Evolutionary conservation across 306 rosid genomes (phyloP), one percentile per base, ranked within the genome.

Genomic region (Luffa aegyptiaca): DNA sequence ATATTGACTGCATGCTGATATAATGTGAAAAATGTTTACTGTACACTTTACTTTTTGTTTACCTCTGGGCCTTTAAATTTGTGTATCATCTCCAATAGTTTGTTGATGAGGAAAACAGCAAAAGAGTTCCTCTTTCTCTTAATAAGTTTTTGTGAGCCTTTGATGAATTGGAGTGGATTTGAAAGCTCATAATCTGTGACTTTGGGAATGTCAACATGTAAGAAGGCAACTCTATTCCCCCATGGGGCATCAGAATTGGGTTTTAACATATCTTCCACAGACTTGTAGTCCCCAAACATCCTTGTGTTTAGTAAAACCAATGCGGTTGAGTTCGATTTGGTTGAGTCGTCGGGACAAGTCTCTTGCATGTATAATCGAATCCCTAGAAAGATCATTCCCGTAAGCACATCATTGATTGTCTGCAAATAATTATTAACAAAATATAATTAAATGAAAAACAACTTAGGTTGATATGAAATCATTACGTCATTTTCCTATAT

Each of bases 321-420:
- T 17, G 92, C 89, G 0, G 91, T 84, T 37, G 88, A 87, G 6
- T 84, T n/a, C 18, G 90, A 13, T 2, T 64, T 68, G 58, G 70
- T 91, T 79, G 90, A 84, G n/a, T n/a, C n/a, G n/a, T n/a, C n/a
- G n/a, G n/a, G n/a, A n/a, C n/a, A n/a, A n/a, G n/a, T n/a, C n/a
- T n/a, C n/a, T n/a, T n/a, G n/a, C n/a, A n/a, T n/a, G n/a, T n/a
- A n/a, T n/a, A n/a, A n/a, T n/a, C n/a, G n/a, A n/a, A n/a, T n/a
- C n/a, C n/a, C n/a, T n/a, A n/a, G n/a, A n/a, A n/a, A n/a, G n/a
- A n/a, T n/a, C n/a, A n/a, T n/a, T n/a, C n/a, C n/a, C n/a, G n/a
- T n/a, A n/a, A n/a, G n/a, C n/a, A n/a, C n/a, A n/a, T 89, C 96
- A 26, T 91, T 89, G 57, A 84, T 16, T 0, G 90, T 89, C 93